Evolutionary conservation across 805 yeast genomes (phyloP), one percentile per base, ranked within the genome.

Genomic region (Cyberlindnera suaveolens): DNA sequence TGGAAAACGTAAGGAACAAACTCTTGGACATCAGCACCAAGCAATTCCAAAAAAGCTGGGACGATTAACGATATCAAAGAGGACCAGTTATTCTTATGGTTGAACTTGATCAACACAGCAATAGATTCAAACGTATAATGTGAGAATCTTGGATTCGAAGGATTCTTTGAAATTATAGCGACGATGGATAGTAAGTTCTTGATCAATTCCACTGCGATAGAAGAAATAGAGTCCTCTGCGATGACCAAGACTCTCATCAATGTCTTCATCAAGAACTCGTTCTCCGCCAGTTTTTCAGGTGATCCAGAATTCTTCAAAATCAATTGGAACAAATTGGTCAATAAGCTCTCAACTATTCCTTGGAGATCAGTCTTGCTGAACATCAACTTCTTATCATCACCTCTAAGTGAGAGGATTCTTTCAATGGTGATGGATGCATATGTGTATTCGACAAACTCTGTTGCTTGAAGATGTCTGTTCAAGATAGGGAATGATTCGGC

Each of bases 341-440:
- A 66, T 36, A 91, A 64, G 23, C 78, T 78, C 48, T 77, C 73
- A 2, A 78, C 71, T 41, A 82, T 73, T 2, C 82, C 76, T 29
- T 78, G 72, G 18, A 95, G 70, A 63, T 93, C 99, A 9, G 60
- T 56, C 59, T 87, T 87, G 53, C 70, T 73, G 60, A 93, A 89
- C 46, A 91, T 70, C 18, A 80, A 72, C 11, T 63, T 66, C 38
- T 77, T 71, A n/a, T 73, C 64, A 18, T 57, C 53, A 53, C 77
- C 78, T 49, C 93, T 78, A 62, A 91, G 77, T 1, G 96, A 78
- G 42, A 93, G 70, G 41, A 93, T 80, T 53, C 87, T 82, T 62
- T 93, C 99, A 47, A 91, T 79, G 2, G 98, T 89, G 44, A 93
- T 83, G 1, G 99, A 90, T 1, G 98, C 80, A 58, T 90, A 93